These are phyloP conservation scores for Populus hybrid DNA, from an alignment of 441 rosid genomes.

Conservation along the genomic window DNA sequence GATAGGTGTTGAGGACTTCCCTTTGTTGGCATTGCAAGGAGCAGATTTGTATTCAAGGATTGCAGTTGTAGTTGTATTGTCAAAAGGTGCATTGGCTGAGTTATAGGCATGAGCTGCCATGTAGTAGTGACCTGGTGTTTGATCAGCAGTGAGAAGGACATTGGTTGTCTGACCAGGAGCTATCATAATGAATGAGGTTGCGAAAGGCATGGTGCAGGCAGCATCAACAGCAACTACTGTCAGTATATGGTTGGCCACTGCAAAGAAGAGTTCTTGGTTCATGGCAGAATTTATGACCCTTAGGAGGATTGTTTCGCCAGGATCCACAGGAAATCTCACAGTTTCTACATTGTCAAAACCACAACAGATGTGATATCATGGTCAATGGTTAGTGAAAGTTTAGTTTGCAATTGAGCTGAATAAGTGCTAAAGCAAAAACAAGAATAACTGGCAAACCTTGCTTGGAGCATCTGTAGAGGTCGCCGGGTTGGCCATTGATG, in stretches of 20 bases:
- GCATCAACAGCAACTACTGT: constrained; percentile 82
- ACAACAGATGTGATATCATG: background rate
- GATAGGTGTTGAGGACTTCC: too few relatives aligned
- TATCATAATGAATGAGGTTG: constrained; percentile 66
- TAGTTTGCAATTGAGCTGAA: background rate
- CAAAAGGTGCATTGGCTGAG: too few relatives aligned
- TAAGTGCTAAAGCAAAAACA: background rate
- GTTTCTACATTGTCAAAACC: constrained; percentile 46
- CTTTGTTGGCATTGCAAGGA: too few relatives aligned
- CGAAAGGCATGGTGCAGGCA: constrained; percentile 64
- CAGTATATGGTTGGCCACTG: constrained; percentile 69
- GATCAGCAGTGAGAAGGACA: constrained; percentile 58
- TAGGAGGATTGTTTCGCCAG: constrained; percentile 66
- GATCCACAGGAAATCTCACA: constrained; percentile 41
- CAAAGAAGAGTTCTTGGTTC: constrained; percentile 75
- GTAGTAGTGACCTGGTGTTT: too few relatives aligned
- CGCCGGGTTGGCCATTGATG: constrained; percentile 90
- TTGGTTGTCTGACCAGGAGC: constrained; percentile 95
- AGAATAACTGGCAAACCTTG: constrained; percentile 41
- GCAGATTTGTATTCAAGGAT: too few relatives aligned
- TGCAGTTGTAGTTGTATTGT: too few relatives aligned
- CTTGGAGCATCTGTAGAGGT: constrained; percentile 74
- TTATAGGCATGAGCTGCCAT: too few relatives aligned
- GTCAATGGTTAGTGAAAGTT: background rate
- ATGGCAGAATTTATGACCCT: constrained; percentile 71